Base-by-base conservation (phyloP, 179 eudicot species). In the Drosera spatulata region DNA sequence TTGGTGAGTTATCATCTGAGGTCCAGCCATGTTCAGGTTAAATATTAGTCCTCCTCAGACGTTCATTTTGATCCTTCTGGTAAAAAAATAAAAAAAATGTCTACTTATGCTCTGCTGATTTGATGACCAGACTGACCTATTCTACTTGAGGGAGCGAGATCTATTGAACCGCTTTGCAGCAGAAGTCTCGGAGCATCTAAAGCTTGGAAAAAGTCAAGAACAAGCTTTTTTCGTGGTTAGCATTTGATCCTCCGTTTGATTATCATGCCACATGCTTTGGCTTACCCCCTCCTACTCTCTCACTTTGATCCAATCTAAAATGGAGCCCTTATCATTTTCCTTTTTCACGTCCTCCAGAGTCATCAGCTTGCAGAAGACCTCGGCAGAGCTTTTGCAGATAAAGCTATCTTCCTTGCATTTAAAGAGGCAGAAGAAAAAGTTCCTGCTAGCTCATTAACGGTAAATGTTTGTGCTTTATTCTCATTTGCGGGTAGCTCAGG, bases 381-480 rank as follows among this genome's bases (percentile, higher is more conserved):
- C 69, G 99, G 93, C 56, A 84, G 82, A 80, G 99, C 97, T 62
- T 93, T 86, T 74, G 80, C 99, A 46, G 99, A 89, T 66, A 79
- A 85, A 56, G 67, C 88, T 60, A 80, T 93, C 59, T 69, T 89
- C 67, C 85, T 75, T 60, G 80, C 84, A 60, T 85, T 72, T 68
- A 58, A 80, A 6, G 95, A 86, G 54, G 88, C 85, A 40, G 99
- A 93, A 79, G 80, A 77, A 45, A 71, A 74, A 49, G 66, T 79
- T 33, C 61, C 94, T 45, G 66, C 74, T 62, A 88, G 84, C 50
- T 71, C 85, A 10, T 50, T 93, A 56, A 93, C 89, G 94, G 99
- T 90, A 82, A 77, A 42, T 43, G 8, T 43, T 43, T 43, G 5
- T 43, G 45, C 45, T 43, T 43, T 43, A 4, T 43, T 43, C 8